These are phyloP conservation scores for Cinnamomum chago DNA, from an alignment of 164 flowering plant species.

Conservation along the genomic window DNA sequence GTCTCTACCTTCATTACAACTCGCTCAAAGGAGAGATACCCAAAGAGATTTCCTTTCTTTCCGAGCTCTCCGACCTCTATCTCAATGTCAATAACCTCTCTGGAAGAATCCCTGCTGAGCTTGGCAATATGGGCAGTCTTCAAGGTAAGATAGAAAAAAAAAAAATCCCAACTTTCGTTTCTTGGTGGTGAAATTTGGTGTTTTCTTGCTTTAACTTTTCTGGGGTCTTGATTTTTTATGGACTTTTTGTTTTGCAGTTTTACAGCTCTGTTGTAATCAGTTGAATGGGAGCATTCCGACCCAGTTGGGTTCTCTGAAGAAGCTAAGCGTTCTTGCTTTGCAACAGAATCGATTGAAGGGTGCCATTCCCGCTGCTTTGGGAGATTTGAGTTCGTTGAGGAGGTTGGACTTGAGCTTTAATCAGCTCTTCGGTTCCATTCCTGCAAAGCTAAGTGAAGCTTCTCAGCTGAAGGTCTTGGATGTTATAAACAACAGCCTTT, in stretches of 20 bases:
- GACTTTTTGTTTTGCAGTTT: conserved; percentile 37
- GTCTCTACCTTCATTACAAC: conserved; percentile 87
- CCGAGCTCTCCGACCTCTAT: conserved; percentile 72
- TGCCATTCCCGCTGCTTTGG: conserved; percentile 86
- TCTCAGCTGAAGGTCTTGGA: conserved; percentile 59
- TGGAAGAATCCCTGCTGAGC: conserved; percentile 62
- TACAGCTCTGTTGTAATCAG: conserved; percentile 82
- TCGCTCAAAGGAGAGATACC: conserved; percentile 70
- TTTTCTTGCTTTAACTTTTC: not conserved
- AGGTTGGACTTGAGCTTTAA: conserved; percentile 91
- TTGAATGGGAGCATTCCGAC: conserved; percentile 79
- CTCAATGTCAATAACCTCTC: conserved; percentile 76
- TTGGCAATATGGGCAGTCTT: conserved; percentile 66
- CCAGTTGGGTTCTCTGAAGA: conserved; percentile 66
- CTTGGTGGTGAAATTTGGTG: not conserved
- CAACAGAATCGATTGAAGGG: conserved; percentile 67
- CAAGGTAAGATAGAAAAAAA: conserved; percentile 48
- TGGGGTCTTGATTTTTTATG: not conserved
- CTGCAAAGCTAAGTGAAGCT: conserved; percentile 51
- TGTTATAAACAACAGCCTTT: conserved; percentile 70
- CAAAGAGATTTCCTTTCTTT: conserved; percentile 56
- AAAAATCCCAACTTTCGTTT: too few relatives aligned
- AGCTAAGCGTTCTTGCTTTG: conserved; percentile 68
- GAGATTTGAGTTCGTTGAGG: conserved; percentile 45
- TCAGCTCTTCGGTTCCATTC: conserved; percentile 70